Base-by-base conservation (phyloP, 495 filamentous ascomycete species). In the Aspergillus conjunctus region DNA sequence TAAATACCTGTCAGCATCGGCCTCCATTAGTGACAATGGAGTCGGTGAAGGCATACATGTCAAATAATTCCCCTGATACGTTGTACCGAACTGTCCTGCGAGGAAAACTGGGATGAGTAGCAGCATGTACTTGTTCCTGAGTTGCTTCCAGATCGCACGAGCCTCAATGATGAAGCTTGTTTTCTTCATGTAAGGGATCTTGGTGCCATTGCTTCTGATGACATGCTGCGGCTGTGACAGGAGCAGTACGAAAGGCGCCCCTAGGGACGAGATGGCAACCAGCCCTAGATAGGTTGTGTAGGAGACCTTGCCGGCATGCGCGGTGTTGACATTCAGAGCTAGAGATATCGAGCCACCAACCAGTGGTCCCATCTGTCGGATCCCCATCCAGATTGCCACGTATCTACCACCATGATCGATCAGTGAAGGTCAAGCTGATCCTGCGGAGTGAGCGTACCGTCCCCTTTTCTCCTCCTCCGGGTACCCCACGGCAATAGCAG, bases 51-150 rank as follows among this genome's bases (percentile, higher is more conserved):
- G 12, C 53, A 15, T 50, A 58, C 55, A 37, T 21, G 82, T 80
- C 62, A 85, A 73, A 67, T 85, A 86, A 60, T 84, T 85, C n/a
- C 79, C 77, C 33, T 81, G 70, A 46, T 87, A 85, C 4, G 83
- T 82, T 7, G 66, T 58, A 52, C 83, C 83, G 75, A 82, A 86
- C 48, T 81, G 79, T 51, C 78, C 79, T 0, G 81, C 80, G n/a
- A 84, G 68, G 32, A 83, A 75, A 39, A 85, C 72, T 10, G 83
- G 83, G 15, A 86, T 70, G 6, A 87, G 72, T 1, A 85, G 69
- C 46, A 78, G 71, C 67, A 85, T 78, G 20, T 81, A 72, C 64
- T 71, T 79, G 14, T 77, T 67, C 61, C 71, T 79, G 10, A 81
- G 61, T 4, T 80, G 66, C 14, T 62, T 64, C 77, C 77, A 82